These are phyloP conservation scores for Cladosporium sp. DNA, from an alignment of 2,329 filamentous ascomycete genomes.

Conservation along the genomic window DNA sequence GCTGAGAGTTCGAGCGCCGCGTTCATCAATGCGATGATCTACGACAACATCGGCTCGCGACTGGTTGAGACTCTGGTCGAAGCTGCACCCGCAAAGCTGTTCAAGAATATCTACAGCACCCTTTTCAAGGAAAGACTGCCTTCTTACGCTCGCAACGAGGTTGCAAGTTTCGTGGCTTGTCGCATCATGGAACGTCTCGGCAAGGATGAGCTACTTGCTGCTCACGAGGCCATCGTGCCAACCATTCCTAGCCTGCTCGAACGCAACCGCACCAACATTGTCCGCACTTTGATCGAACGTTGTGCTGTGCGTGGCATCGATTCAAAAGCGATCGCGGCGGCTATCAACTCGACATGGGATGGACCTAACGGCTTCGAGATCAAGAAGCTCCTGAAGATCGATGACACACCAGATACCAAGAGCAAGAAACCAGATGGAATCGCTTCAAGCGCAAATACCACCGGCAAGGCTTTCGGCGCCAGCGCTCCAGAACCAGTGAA, in stretches of 20 bases:
- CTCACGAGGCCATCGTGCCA: constrained; percentile 69
- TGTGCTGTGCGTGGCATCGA: constrained; percentile 68
- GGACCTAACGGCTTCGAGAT: constrained; percentile 53
- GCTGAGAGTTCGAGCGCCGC: constrained; percentile 72
- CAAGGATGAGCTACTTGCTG: constrained; percentile 78
- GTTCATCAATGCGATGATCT: constrained; percentile 84
- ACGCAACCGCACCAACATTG: constrained; percentile 73
- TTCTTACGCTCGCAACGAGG: constrained; percentile 82
- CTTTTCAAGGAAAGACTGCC: constrained; percentile 79
- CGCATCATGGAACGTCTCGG: constrained; percentile 79
- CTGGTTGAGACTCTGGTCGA: constrained; percentile 84
- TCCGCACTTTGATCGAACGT: constrained; percentile 80
- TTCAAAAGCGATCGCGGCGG: constrained; percentile 55
- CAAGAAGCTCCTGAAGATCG: constrained; percentile 60
- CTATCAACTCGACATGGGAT: constrained; percentile 60
- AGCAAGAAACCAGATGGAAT: constrained; percentile 22
- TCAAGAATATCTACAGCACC: constrained; percentile 81
- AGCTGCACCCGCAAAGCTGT: constrained; percentile 79
- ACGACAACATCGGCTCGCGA: constrained; percentile 86
- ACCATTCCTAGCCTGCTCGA: constrained; percentile 72
- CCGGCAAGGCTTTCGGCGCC: constrained; percentile 20
- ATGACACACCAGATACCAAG: constrained; percentile 37
- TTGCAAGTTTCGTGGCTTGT: constrained; percentile 84
- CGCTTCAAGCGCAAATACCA: constrained; percentile 18
- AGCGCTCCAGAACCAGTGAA: constrained; percentile 43